Base-by-base conservation (phyloP, 164 flowering plant genomes). In the Hamamelis virginiana region DNA sequence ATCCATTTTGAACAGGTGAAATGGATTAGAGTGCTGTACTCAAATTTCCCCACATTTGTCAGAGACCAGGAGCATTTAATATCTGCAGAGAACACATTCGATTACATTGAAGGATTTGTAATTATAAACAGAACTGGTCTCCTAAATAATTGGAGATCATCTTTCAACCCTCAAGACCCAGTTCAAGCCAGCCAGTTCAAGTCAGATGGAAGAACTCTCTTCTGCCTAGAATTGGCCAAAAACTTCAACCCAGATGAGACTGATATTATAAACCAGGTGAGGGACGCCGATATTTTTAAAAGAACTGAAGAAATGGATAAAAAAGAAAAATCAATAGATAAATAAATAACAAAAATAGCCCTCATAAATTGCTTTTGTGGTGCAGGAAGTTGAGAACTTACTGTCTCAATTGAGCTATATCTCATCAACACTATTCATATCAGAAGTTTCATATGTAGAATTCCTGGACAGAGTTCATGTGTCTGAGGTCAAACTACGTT, bases 91-190 rank as follows among this genome's bases (percentile, higher is more conserved):
- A 75, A 70, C 19, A 68, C 82, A 51, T 85, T 87, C 27, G 85
- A 85, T 62, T 87, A 87, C 43, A 56, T 87, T 45, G 91, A 87
- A 81, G 91, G 89, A 3, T 81, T 85, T 64, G 87, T 85, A 22
- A 82, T 83, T 41, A 79, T 82, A 65, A 80, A 85, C 74, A 77
- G 79, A 68, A 82, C 85, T 3, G 83, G 84, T 27, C 83, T 83
- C 38, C 55, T 83, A 16, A 78, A 85, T 59, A 80, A 85, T 66
- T 82, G 88, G 89, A 81, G 83, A 72, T 81, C 87, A 53, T 77
- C 83, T 18, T 86, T 86, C 77, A 76, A 72, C 62, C 84, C 86
- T 22, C 77, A 79, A 70, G 85, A 86, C 60, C 83, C 86, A 26
- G 80, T 79, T 33, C 82, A 81, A 59, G 89, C 86, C 53, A 80